phyloP scores from a whole-genome alignment of 148 eudicot genomes.

The Vaccinium corymbosum region DNA sequence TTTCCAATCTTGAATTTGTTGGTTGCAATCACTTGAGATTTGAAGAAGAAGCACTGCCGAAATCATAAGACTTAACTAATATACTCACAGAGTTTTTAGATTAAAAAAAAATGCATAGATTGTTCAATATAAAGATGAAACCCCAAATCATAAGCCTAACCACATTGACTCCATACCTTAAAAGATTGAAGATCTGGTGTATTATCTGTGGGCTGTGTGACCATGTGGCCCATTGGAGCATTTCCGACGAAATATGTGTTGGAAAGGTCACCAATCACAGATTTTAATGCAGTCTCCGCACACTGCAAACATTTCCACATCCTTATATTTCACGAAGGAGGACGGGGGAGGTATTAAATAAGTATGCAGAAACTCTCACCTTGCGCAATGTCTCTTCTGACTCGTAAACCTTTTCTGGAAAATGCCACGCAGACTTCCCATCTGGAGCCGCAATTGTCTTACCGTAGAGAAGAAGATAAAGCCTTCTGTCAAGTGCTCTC shows the following conservation, averaged over 20 bases:
- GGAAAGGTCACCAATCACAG: constrained; percentile 74
- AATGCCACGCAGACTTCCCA: constrained; percentile 79
- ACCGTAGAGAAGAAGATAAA: constrained; percentile 82
- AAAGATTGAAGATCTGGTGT: constrained; percentile 32
- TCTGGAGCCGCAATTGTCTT: constrained; percentile 44
- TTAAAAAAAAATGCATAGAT: background rate
- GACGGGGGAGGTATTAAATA: background rate
- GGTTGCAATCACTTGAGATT: constrained; percentile 82
- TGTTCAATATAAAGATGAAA: background rate
- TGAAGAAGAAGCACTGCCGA: constrained; percentile 78
- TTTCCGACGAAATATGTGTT: constrained; percentile 89
- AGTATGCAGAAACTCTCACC: constrained; percentile 39
- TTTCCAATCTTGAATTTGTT: constrained; percentile 50
- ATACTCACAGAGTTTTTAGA: background rate
- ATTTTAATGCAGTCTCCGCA: constrained; percentile 76
- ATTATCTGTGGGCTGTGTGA: constrained; percentile 42
- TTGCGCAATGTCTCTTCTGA: constrained; percentile 83
- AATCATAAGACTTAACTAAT: background rate
- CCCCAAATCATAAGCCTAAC: background rate
- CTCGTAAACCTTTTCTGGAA: constrained; percentile 85
- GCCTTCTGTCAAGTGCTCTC: constrained; percentile 89
- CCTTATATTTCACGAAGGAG: constrained; percentile 9
- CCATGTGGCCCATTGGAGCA: constrained; percentile 90
- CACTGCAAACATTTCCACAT: constrained; percentile 45
- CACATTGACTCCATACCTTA: constrained; percentile 36